Conservation (phyloP, 495 filamentous ascomycete species). For the Aspergillus leporis region DNA sequence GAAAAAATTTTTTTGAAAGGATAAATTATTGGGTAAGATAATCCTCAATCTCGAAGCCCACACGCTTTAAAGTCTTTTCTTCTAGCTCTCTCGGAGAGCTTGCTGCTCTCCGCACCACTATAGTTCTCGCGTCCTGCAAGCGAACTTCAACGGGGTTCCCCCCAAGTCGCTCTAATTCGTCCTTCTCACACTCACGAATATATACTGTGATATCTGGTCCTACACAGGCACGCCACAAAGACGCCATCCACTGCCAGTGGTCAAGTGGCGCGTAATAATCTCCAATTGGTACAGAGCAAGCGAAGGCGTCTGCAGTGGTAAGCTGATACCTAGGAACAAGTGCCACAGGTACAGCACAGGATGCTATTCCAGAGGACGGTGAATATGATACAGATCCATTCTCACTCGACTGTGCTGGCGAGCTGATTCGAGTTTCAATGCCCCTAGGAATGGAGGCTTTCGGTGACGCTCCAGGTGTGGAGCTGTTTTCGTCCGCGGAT, state of each 20-base stretch:
- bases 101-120: constrained; percentile 57
- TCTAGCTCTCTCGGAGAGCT: constrained; percentile 48
- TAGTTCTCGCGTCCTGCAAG: constrained; percentile 50
- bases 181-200: constrained; percentile 41
- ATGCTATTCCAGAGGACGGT: constrained; percentile 23
- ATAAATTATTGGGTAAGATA: constrained; percentile 55
- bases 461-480: constrained; percentile 30
- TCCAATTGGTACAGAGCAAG: constrained; percentile 66
- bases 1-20: neutral
- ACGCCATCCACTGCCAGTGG: constrained; percentile 99
- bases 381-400: constrained; percentile 28
- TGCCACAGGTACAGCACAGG: constrained; percentile 59
- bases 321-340: constrained; percentile 77
- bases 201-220: constrained; percentile 86
- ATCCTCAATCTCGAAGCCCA: constrained; percentile 83
- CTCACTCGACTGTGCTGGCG: constrained; percentile 30
- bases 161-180: constrained; percentile 45
- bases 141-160: constrained; percentile 53
- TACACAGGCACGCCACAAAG: constrained; percentile 84
- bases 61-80: constrained; percentile 65
- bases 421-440: constrained; percentile 30
- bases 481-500: constrained; percentile 22
- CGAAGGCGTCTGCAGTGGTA: constrained; percentile 71
- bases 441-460: constrained; percentile 39
- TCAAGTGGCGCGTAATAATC: constrained; percentile 81